phyloP scores from a whole-genome alignment of 805 yeast genomes.

The Wickerhamiella kurtzmanii region DNA sequence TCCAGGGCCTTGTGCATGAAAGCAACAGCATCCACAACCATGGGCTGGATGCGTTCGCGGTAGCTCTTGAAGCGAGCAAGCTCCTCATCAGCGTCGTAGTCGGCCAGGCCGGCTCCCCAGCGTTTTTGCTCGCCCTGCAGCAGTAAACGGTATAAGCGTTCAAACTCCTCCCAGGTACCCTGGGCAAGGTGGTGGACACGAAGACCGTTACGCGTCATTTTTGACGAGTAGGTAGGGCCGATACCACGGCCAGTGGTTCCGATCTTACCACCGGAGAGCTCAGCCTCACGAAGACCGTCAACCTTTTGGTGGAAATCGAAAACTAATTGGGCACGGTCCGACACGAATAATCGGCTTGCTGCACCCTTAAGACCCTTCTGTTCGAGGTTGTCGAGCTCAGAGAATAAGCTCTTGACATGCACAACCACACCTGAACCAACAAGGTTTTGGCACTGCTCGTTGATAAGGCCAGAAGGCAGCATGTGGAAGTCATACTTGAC shows the following conservation, averaged over 20 bases:
- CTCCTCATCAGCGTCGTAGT: constrained; percentile 72
- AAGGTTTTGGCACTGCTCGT: constrained; percentile 77
- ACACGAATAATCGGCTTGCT: constrained; percentile 60
- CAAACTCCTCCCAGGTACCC: constrained; percentile 88
- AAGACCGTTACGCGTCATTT: constrained; percentile 91
- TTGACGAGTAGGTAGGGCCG: constrained; percentile 95
- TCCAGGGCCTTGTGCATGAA: constrained; percentile 66
- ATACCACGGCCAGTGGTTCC: constrained; percentile 99
- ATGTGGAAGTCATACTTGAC: constrained; percentile 94
- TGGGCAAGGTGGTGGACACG: constrained; percentile 94
- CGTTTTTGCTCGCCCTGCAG: constrained; percentile 72
- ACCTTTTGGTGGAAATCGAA: constrained; percentile 97
- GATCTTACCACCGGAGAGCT: constrained; percentile 62
- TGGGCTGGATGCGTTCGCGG: constrained; percentile 67
- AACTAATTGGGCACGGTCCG: constrained; percentile 91
- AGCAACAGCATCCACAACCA: constrained; percentile 83
- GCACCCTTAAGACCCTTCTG: constrained; percentile 62
- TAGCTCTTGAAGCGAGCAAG: constrained; percentile 60
- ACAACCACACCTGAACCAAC: constrained; percentile 95
- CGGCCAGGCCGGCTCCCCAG: constrained; percentile 67
- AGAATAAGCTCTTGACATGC: constrained; percentile 85
- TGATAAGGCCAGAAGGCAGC: constrained; percentile 96
- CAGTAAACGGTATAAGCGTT: constrained; percentile 58
- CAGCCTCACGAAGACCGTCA: constrained; percentile 89
- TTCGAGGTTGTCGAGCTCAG: constrained; percentile 70